These are phyloP conservation scores for Lumnitzera littorea DNA, from an alignment of 345 rosid genomes.

Conservation along the genomic window DNA sequence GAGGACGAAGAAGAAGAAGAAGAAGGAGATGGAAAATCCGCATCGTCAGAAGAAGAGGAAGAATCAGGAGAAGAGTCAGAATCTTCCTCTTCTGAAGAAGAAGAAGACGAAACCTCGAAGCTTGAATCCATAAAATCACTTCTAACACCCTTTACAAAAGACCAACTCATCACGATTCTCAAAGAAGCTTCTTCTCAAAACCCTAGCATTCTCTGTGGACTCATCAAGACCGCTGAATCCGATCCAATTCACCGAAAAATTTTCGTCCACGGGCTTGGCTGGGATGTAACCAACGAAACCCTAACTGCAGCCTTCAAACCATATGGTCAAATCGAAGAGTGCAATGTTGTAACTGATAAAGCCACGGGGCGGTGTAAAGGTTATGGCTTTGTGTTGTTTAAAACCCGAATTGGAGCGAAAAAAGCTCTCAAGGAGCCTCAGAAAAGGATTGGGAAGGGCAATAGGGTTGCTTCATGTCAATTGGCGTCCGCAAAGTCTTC, in stretches of 20 bases:
- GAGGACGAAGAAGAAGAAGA: constrained; percentile 28
- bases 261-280: constrained; percentile 70
- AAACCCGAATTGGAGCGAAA: constrained; percentile 51
- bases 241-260: constrained; percentile 70
- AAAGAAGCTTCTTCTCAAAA: constrained; percentile 45
- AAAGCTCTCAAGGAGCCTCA: constrained; percentile 64
- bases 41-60: constrained; percentile 3
- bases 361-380: constrained; percentile 73
- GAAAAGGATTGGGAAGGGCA: constrained; percentile 66
- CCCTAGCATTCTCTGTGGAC: constrained; percentile 30
- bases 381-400: constrained; percentile 64
- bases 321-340: constrained; percentile 75
- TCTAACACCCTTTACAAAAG: constrained; percentile 59
- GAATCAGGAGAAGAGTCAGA: constrained; percentile 7
- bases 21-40: not conserved
- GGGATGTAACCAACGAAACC: constrained; percentile 69
- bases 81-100: not conserved
- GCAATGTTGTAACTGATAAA: constrained; percentile 60
- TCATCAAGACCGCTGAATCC: constrained; percentile 39
- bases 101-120: constrained; percentile 16
- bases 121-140: constrained; percentile 51
- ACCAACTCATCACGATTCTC: constrained; percentile 45
- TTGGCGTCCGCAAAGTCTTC: constrained; percentile 49
- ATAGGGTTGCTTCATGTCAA: constrained; percentile 45
- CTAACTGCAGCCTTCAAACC: constrained; percentile 45